Conservation (phyloP, 192 early-diverging fungal genomes). For the Thamnidium elegans region DNA sequence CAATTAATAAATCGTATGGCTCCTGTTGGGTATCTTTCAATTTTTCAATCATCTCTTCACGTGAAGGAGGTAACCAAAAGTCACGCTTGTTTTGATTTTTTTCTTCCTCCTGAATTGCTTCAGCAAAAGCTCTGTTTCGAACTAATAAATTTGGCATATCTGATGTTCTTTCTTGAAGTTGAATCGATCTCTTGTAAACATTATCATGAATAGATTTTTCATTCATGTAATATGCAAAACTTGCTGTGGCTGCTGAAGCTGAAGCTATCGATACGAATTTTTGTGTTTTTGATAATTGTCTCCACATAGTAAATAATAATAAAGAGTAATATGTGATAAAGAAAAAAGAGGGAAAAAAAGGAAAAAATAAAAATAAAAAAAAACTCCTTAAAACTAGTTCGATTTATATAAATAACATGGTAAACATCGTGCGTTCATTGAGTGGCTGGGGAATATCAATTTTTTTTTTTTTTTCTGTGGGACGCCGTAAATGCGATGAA, state of each 20-base stretch:
- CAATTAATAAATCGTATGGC: slow-evolving; percentile 83
- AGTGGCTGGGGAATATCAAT: too few species aligned
- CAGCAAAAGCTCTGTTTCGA: slow-evolving; percentile 17
- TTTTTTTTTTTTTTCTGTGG: too few species aligned
- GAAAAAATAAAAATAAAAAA: not conserved
- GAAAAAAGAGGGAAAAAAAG: not conserved
- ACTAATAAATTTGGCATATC: slow-evolving; percentile 1
- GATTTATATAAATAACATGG: too few species aligned
- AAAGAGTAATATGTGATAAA: not conserved
- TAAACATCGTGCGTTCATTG: too few species aligned
- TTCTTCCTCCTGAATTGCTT: slow-evolving; percentile 17
- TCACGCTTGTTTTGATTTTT: not conserved
- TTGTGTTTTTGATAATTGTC: slow-evolving; percentile 27
- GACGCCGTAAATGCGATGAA: too few species aligned
- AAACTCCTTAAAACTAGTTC: too few species aligned
- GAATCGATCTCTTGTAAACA: slow-evolving; percentile 14
- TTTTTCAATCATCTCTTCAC: slow-evolving; percentile 66
- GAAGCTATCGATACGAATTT: slow-evolving; percentile 24
- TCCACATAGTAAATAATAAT: slow-evolving; percentile 40
- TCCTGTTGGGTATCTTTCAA: slow-evolving; percentile 50
- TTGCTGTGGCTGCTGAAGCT: slow-evolving; percentile 17
- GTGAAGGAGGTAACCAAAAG: slow-evolving; percentile 68
- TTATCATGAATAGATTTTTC: slow-evolving; percentile 1
- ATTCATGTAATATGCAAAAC: slow-evolving; percentile 18
- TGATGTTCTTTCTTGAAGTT: not conserved